phyloP scores from a whole-genome alignment of 306 rosid species.

The Prunus mume region DNA sequence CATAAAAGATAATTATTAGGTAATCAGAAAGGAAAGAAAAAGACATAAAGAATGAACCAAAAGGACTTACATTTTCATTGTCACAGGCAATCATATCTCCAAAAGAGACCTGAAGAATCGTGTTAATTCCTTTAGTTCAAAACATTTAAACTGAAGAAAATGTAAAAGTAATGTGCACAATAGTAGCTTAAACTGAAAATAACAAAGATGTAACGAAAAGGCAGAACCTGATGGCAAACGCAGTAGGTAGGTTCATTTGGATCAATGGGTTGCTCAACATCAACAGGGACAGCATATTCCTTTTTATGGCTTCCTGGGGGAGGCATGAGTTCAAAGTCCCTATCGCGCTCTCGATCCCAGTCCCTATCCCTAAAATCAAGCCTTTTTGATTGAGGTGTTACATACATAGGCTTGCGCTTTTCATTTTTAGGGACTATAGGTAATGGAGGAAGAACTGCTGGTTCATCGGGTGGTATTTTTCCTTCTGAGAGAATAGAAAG shows the following conservation, averaged over 20 bases:
- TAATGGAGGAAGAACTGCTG: conserved; percentile 85
- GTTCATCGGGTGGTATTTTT: conserved; percentile 78
- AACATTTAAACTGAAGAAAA: conserved; percentile 21
- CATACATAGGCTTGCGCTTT: conserved; percentile 57
- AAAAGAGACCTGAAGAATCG: conserved; percentile 72
- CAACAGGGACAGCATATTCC: conserved; percentile 69
- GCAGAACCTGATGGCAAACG: conserved; percentile 89
- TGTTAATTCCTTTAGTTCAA: conserved; percentile 26
- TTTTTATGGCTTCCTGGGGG: conserved; percentile 92
- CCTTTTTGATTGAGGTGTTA: conserved; percentile 78
- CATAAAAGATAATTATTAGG: not conserved
- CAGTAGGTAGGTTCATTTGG: conserved; percentile 97
- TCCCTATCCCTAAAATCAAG: conserved; percentile 81
- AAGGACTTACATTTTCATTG: conserved; percentile 79
- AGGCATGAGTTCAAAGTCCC: conserved; percentile 97
- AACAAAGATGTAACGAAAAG: conserved; percentile 7
- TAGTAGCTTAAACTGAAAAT: conserved; percentile 11
- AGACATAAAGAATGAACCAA: conserved; percentile 8
- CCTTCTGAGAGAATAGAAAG: conserved; percentile 56
- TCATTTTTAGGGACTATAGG: conserved; percentile 72
- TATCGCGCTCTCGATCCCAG: conserved; percentile 94
- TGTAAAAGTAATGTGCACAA: conserved; percentile 10
- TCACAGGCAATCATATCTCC: conserved; percentile 98
- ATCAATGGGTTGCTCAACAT: conserved; percentile 88
- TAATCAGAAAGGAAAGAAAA: conserved; percentile 18